A percentile compares a stretch with the other conserved stretches of the same genome.
Evolutionary conservation across 805 yeast genomes (phyloP).

Genomic region (Yarrowia keelungensis): DNA sequence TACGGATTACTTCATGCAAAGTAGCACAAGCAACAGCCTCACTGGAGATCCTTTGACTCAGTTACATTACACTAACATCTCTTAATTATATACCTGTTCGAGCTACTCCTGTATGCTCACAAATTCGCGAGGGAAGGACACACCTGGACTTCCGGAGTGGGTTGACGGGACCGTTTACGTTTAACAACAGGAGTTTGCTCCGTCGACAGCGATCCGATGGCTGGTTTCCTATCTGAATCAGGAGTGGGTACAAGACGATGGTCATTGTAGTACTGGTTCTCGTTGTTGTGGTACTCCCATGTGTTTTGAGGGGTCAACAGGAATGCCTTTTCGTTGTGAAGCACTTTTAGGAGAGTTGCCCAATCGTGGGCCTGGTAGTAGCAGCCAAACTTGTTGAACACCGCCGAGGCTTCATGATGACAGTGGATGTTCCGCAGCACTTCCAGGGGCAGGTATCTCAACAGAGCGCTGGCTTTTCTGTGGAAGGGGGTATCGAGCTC

Average conservation of each 20-base stretch:
- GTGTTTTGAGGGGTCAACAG: not conserved
- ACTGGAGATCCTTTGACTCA: too few relatives aligned
- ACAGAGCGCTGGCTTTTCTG: conserved; percentile 16
- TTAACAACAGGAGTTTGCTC: not conserved
- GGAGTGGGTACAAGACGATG: not conserved
- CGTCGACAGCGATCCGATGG: not conserved
- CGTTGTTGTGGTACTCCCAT: not conserved
- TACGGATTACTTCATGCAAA: too few relatives aligned
- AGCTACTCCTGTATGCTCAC: not conserved
- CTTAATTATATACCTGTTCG: too few relatives aligned
- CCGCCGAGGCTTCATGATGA: not conserved
- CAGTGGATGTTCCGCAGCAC: not conserved
- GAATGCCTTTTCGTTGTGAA: not conserved
- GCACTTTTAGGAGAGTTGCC: not conserved
- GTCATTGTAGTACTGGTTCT: conserved; percentile 7
- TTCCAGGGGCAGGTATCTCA: conserved; percentile 10
- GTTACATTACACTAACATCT: too few relatives aligned
- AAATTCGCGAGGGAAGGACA: conserved; percentile 4
- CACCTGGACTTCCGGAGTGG: not conserved
- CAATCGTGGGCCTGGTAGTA: conserved; percentile 23
- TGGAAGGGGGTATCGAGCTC: not conserved
- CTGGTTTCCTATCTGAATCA: not conserved
- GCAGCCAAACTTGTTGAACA: conserved; percentile 1
- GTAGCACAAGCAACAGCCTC: too few relatives aligned
- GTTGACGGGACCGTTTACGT: not conserved